Conservation (phyloP, 805 yeast species). For the Tetrapisispora nanseiensis region DNA sequence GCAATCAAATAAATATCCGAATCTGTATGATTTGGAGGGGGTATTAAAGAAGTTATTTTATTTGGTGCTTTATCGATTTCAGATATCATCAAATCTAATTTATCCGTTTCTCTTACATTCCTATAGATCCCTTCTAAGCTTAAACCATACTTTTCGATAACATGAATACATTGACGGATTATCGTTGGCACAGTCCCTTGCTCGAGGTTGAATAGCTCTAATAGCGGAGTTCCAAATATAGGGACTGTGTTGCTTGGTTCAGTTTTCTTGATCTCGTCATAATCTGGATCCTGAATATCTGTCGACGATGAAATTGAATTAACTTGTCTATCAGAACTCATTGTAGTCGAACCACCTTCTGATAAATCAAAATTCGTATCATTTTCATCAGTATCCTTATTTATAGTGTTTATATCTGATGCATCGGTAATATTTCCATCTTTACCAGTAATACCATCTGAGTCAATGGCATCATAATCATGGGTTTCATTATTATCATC, state of each 20-base stretch:
- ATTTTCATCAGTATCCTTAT: background rate
- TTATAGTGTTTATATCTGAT: background rate
- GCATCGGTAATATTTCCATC: background rate
- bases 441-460: background rate
- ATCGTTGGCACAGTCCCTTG: constrained; percentile 88
- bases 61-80: constrained; percentile 69
- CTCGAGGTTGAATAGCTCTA: constrained; percentile 63
- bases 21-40: constrained; percentile 50
- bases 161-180: constrained; percentile 79
- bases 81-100: constrained; percentile 63
- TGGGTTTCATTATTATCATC: too few species aligned
- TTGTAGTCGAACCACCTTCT: constrained; percentile 19
- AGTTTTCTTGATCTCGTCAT: constrained; percentile 23
- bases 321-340: too few species aligned
- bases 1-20: constrained; percentile 85
- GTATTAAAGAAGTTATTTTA: constrained; percentile 44
- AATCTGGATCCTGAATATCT: too few species aligned
- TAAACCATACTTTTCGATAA: constrained; percentile 76
- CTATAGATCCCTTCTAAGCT: constrained; percentile 86
- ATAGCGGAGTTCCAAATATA: constrained; percentile 78
- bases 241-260: constrained; percentile 30
- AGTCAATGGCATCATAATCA: background rate
- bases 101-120: constrained; percentile 64
- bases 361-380: constrained; percentile 6
- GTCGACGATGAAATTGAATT: too few species aligned